A percentile compares a stretch with the other conserved stretches of the same genome.
phyloP scores from a whole-genome alignment of 352 stramenopile species.

The Phytophthora litchii region DNA sequence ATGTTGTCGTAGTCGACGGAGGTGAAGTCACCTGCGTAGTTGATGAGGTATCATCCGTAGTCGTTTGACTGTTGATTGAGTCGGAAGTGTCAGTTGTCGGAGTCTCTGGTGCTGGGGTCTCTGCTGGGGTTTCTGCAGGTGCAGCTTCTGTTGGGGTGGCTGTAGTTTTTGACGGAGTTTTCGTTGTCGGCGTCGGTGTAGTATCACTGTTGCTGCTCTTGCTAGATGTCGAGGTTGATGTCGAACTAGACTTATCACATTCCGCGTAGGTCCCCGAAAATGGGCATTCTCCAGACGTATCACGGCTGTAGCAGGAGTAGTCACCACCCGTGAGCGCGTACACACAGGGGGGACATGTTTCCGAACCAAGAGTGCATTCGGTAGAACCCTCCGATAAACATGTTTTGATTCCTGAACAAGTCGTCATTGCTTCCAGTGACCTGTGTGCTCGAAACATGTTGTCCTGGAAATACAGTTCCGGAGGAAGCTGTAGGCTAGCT shows the following conservation, averaged over 20 bases:
- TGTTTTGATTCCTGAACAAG: constrained; percentile 43
- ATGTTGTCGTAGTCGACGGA: constrained; percentile 1
- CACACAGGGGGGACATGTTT: constrained; percentile 64
- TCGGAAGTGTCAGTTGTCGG: constrained; percentile 1
- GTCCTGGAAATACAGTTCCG: neutral
- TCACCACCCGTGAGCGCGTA: constrained; percentile 63
- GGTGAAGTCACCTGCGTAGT: neutral
- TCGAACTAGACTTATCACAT: constrained; percentile 21
- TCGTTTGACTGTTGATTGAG: constrained; percentile 11
- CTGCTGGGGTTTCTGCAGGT: neutral
- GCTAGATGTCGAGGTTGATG: constrained; percentile 8
- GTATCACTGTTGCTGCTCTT: constrained; percentile 11
- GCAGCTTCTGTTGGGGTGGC: constrained; percentile 2
- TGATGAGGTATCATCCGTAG: constrained; percentile 1
- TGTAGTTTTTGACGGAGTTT: constrained; percentile 16
- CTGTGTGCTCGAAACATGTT: constrained; percentile 28
- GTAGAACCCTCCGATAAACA: constrained; percentile 68
- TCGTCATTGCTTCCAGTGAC: constrained; percentile 26
- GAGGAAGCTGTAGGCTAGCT: constrained; percentile 13
- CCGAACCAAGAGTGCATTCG: constrained; percentile 49
- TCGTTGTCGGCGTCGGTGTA: constrained; percentile 7
- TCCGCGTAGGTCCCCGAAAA: constrained; percentile 35
- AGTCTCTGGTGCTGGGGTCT: constrained; percentile 1
- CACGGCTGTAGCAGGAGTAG: constrained; percentile 71
- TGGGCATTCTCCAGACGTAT: constrained; percentile 25